Base-by-base conservation (phyloP, 106 monocot genomes). In the Dioscorea alata region DNA sequence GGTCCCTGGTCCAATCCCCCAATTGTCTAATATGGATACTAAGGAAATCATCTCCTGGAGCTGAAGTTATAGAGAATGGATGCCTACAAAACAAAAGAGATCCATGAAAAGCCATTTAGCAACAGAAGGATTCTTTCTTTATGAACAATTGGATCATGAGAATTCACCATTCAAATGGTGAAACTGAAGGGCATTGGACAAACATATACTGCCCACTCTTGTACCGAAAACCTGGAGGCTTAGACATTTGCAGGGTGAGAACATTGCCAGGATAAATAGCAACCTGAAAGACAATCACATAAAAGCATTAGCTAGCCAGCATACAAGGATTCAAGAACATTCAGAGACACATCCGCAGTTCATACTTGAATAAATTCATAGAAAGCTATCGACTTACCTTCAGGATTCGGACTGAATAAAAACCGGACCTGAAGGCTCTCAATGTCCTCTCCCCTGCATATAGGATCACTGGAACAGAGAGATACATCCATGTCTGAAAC, bases 151-250 rank as follows among this genome's bases (percentile, higher is more conserved):
- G 54, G 54, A 19, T 16, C 18, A 18, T 54, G 14, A 23, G 24
- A 74, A 17, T n/a, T 62, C 75, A 90, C 94, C 94, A 94, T 81
- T 94, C 94, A 42, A 94, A 87, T 53, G 94, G 87, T 0, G 94
- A 94, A 48, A 94, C 81, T 14, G 80, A 82, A 0, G 94, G 90
- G 69, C 94, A 94, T 28, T 94, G 82, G 61, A 94, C 94, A 68
- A 87, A 90, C 87, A 94, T 94, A 35, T 94, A 94, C 48, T 94
- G 94, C 31, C 94, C 94, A 48, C 94, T 94, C 71, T 90, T 94
- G 67, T 94, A 94, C 19, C 78, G 79, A 70, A 90, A 94, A 33
- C 74, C 78, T n/a, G 78, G 73, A 31, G 94, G 94, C 75, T 90
- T 94, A 1, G 87, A 90, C 87, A 94, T 90, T 53, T 91, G 90